Evolutionary conservation across 805 yeast genomes (phyloP), one percentile per base, ranked within the genome.

Genomic region (Candida loeiensis): DNA sequence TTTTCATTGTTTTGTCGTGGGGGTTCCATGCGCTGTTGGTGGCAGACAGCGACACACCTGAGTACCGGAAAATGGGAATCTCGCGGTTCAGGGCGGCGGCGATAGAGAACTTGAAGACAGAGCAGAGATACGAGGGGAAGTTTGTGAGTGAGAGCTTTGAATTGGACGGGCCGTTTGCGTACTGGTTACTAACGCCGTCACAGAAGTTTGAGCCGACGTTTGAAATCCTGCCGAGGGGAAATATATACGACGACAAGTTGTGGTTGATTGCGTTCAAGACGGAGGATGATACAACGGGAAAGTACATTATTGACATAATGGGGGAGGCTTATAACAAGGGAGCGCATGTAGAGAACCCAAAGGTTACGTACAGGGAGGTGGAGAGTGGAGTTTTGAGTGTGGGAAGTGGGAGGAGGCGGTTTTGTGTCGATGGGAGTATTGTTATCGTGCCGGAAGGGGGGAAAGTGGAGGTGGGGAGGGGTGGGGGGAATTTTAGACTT

Each of bases 21-120:
- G 95, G 83, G 0, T 76, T 88, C 46, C 97, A 90, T 60, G 88
- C 96, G 2, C 77, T 89, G 3, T 60, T 90, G 36, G 89, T 90
- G 2, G 90, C 90, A 21, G 83, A 83, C 41, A 78, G 90, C 38
- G 91, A 87, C 47, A 69, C 80, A 0, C 79, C 82, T 0, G 83
- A 82, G 48, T 62, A 83, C 56, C 68, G 89, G 20, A 68, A 69
- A 36, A 65, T 72, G 45, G 96, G 95, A 1, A 52, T 68, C 5
- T 77, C 77, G 30, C 63, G 95, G 40, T 90, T 90, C 59, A 64
- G 72, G 44, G 59, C 77, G 26, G 95, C 96, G 0, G 95, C 89
- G 0, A 54, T 57, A 20, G 52, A 65, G 8, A 75, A 85, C 26
- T 55, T 86, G 16, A 51, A 61, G 3, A 47, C 63, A 13, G 71